Evolutionary conservation across 495 filamentous ascomycete genomes (phyloP).

Genomic region (Penicillium tannophilum): DNA sequence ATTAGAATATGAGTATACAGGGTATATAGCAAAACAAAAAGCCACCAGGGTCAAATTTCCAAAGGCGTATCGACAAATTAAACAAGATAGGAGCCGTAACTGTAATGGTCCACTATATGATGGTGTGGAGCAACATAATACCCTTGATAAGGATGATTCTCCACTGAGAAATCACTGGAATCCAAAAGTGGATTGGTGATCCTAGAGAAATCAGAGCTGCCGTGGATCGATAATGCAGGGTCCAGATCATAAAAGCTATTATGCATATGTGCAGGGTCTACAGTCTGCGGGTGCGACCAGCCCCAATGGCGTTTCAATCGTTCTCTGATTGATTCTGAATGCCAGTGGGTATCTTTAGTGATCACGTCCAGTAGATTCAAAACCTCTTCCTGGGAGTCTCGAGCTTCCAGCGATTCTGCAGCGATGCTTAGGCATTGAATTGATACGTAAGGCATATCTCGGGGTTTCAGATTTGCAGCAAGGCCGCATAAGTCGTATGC

Average conservation of each 20-base stretch:
- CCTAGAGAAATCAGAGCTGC: constrained; percentile 40
- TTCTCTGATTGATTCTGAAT: constrained; percentile 63
- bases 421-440: constrained; percentile 78
- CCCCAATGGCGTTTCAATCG: constrained; percentile 78
- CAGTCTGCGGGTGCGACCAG: constrained; percentile 53
- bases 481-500: constrained; percentile 86
- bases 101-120: constrained; percentile 26
- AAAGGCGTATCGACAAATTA: constrained; percentile 4
- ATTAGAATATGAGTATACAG: background rate
- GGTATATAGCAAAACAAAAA: constrained; percentile 8
- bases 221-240: constrained; percentile 24
- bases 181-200: constrained; percentile 66
- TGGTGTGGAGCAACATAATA: constrained; percentile 56
- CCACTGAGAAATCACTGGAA: constrained; percentile 69
- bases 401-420: constrained; percentile 68
- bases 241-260: constrained; percentile 26
- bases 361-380: constrained; percentile 76
- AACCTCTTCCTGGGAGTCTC: constrained; percentile 79
- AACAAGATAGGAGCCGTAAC: constrained; percentile 27
- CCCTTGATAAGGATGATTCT: constrained; percentile 75
- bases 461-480: constrained; percentile 78
- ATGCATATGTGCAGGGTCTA: constrained; percentile 28
- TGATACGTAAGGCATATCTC: constrained; percentile 74
- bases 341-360: constrained; percentile 77
- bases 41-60: background rate